These are phyloP conservation scores for Candida quercuum DNA, from an alignment of 805 yeast species.

Conservation along the genomic window DNA sequence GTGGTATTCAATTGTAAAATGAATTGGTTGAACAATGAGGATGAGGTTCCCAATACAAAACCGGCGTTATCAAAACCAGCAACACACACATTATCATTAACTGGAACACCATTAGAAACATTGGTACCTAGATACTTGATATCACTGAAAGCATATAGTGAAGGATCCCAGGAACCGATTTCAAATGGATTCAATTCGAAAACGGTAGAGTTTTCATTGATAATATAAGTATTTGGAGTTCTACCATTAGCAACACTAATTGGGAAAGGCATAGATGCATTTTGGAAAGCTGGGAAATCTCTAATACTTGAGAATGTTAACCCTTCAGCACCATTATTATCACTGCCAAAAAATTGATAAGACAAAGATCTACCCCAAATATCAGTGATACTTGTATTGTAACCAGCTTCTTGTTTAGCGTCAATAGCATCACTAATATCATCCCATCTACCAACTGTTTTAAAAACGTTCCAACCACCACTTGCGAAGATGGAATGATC, in stretches of 20 bases:
- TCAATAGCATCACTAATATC: constrained; percentile 48
- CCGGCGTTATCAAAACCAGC: constrained; percentile 78
- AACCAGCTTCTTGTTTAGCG: constrained; percentile 58
- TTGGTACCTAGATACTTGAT: constrained; percentile 64
- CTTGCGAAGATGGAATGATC: constrained; percentile 52
- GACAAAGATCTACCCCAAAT: constrained; percentile 74
- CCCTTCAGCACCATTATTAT: constrained; percentile 58
- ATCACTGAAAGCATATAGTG: constrained; percentile 58
- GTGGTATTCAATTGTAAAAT: constrained; percentile 53
- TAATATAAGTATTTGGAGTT: constrained; percentile 51
- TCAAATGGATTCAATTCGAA: constrained; percentile 60
- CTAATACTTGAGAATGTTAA: constrained; percentile 52
- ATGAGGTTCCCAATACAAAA: constrained; percentile 74
- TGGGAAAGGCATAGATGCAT: constrained; percentile 67
- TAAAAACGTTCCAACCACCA: constrained; percentile 50
- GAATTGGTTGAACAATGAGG: constrained; percentile 68
- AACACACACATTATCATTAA: constrained; percentile 42
- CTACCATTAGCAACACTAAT: constrained; percentile 62
- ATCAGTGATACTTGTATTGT: constrained; percentile 57
- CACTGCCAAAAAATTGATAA: constrained; percentile 60
- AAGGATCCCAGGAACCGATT: constrained; percentile 87
- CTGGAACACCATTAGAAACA: constrained; percentile 52
- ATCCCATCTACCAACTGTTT: constrained; percentile 44
- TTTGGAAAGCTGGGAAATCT: constrained; percentile 50
- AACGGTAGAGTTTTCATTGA: constrained; percentile 61